Evolutionary conservation across 2,329 filamentous ascomycete genomes (phyloP).

Genomic region (Paecilomyces variotii): DNA sequence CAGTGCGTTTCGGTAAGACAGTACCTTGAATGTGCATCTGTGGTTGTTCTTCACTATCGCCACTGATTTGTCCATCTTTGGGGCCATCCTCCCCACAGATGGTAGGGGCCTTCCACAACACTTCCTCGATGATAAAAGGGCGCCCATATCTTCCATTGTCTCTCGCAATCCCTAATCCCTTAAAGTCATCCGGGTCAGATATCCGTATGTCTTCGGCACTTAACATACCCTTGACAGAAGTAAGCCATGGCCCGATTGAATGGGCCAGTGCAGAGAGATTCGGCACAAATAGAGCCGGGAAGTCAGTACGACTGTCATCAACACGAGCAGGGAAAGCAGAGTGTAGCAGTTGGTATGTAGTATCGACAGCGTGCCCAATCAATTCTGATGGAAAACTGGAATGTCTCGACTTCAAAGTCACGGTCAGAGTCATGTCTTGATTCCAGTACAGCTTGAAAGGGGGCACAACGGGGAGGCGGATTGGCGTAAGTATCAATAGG

Average conservation of each 20-base stretch:
- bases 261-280: slow-evolving; percentile 1
- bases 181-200: slow-evolving; percentile 1
- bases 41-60: slow-evolving; percentile 7
- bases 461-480: slow-evolving; percentile 12
- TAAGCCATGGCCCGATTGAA: slow-evolving; percentile 11
- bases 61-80: background rate
- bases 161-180: slow-evolving; percentile 12
- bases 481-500: slow-evolving; percentile 19
- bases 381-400: slow-evolving; percentile 1
- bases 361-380: slow-evolving; percentile 6
- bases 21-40: slow-evolving; percentile 17
- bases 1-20: slow-evolving; percentile 22
- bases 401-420: slow-evolving; percentile 8
- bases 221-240: slow-evolving; percentile 9
- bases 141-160: slow-evolving; percentile 7
- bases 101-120: slow-evolving; percentile 7
- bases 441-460: slow-evolving; percentile 24
- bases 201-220: slow-evolving; percentile 1
- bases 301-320: slow-evolving; percentile 8
- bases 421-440: slow-evolving; percentile 11
- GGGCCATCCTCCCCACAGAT: slow-evolving; percentile 1
- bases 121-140: slow-evolving; percentile 11
- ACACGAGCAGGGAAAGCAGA: slow-evolving; percentile 13
- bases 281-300: slow-evolving; percentile 16
- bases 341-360: slow-evolving; percentile 13